Evolutionary conservation across 371 early-diverging fungal genomes (phyloP).

Genomic region (Mucor indicus): DNA sequence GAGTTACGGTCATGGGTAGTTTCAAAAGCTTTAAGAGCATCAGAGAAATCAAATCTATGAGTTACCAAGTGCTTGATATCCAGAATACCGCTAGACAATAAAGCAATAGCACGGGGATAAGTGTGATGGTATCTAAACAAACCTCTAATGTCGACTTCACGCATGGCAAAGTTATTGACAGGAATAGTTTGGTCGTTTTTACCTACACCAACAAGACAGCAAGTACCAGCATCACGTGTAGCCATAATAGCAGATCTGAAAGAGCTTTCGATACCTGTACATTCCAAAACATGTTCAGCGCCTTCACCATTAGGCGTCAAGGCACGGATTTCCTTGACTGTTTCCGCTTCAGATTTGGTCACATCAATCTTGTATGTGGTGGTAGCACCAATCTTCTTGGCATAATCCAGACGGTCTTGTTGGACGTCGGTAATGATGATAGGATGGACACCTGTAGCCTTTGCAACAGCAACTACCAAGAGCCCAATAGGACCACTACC

Average conservation of each 20-base stretch:
- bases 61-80: conserved; percentile 43
- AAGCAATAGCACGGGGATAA: conserved; percentile 39
- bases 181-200: conserved; percentile 44
- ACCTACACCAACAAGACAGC: conserved; percentile 45
- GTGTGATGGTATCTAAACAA: conserved; percentile 45
- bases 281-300: conserved; percentile 39
- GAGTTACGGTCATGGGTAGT: conserved; percentile 32
- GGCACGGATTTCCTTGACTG: conserved; percentile 32
- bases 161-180: conserved; percentile 51
- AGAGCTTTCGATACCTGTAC: conserved; percentile 44
- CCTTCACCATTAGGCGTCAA: conserved; percentile 9
- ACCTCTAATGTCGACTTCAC: conserved; percentile 45
- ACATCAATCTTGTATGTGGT: conserved; percentile 30
- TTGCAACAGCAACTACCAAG: conserved; percentile 39
- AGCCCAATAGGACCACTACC: conserved; percentile 49
- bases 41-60: conserved; percentile 38
- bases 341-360: conserved; percentile 26
- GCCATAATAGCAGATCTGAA: conserved; percentile 46
- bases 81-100: conserved; percentile 30
- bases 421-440: conserved; percentile 41
- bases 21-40: conserved; percentile 43
- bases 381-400: conserved; percentile 40
- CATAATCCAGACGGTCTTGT: conserved; percentile 32
- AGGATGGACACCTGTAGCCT: conserved; percentile 38
- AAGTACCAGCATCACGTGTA: conserved; percentile 39